Conservation (phyloP, 2,329 filamentous ascomycete species). For the Fusarium continuum region DNA sequence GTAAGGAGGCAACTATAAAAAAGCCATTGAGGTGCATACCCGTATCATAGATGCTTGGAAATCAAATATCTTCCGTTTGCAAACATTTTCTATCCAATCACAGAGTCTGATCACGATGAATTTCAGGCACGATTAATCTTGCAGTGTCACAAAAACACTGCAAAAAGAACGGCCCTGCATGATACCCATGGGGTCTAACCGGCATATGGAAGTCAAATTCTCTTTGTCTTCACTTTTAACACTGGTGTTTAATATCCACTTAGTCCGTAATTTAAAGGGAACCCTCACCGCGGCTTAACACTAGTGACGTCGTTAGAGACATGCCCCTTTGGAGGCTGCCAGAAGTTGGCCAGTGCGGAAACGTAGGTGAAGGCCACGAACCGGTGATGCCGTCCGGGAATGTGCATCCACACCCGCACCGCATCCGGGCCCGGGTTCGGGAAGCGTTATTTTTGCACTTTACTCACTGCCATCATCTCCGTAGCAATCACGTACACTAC, state of each 20-base stretch:
- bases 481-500: background rate
- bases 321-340: background rate
- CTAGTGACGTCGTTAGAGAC: constrained; percentile 17
- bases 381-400: constrained; percentile 26
- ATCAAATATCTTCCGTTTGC: constrained; percentile 13
- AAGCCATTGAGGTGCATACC: constrained; percentile 17
- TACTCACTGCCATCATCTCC: background rate
- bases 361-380: background rate
- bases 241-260: constrained; percentile 5
- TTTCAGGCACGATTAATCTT: background rate
- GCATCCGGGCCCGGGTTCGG: constrained; percentile 2
- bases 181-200: no score
- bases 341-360: constrained; percentile 1
- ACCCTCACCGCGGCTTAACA: background rate
- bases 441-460: constrained; percentile 4
- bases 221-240: background rate
- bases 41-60: constrained; percentile 31
- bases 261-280: background rate
- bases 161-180: background rate
- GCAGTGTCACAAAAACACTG: background rate
- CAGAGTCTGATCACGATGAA: background rate
- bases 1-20: constrained; percentile 18
- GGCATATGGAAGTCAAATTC: background rate
- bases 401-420: constrained; percentile 4
- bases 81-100: background rate